Evolutionary conservation across 345 rosid species (phyloP), one percentile per base, ranked within the genome.

Genomic region (Hibiscus mutabilis): DNA sequence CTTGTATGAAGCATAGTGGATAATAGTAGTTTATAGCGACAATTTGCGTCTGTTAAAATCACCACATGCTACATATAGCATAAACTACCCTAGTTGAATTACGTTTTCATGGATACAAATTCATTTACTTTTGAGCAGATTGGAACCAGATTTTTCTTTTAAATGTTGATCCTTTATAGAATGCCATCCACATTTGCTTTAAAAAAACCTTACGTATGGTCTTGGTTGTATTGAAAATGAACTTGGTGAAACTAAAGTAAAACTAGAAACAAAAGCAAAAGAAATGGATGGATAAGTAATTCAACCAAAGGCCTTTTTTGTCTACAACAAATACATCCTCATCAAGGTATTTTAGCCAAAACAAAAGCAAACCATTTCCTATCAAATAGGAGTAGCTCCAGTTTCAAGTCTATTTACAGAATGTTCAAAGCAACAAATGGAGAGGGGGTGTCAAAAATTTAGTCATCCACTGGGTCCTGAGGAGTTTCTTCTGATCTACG

Each of bases 391-490:
- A 40, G 12, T 12, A 40, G 12, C 44, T 40, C 40, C 40, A 9
- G 69, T 68, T 51, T 49, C 57, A 31, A 56, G 66, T 31, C 52
- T 56, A 68, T 69, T 29, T 46, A 40, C 78, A 46, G n/a, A 42
- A 13, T 15, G 19, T 60, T 35, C 40, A 12, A 8, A 53, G 58
- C 2, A 56, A 22, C 11, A 14, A 24, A 22, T 57, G n/a, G 12
- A 22, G 27, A 25, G 27, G 33, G 33, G 31, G 31, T 21, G 10
- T 47, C 1, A 1, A 55, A 3, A 42, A 13, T 51, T 84, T 86
- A 91, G 78, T 94, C 97, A 75, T 94, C 97, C 0, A 93, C 92
- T 58, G 99, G 99, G 80, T 64, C 68, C 15, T 89, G 86, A 25
- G 98, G 99, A 73, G 86, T 76, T 78, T 95, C 92, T 35, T 84